Base-by-base conservation (phyloP, 345 rosid species). In the Nasturtium officinale region DNA sequence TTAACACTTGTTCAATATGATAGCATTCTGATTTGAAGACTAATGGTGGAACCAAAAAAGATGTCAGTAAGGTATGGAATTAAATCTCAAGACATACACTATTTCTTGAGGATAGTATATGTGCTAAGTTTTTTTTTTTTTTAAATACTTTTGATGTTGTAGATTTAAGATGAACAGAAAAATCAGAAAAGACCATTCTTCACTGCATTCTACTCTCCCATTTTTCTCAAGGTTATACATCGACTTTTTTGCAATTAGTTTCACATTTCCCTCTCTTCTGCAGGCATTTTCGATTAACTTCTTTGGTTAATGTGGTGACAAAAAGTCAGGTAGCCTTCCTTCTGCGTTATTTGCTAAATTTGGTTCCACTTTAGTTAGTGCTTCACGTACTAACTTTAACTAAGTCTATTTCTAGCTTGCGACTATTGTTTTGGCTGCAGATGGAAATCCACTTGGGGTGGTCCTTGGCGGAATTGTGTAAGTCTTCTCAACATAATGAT, bases 241-340 rank as follows among this genome's bases (percentile, higher is more conserved):
- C n/a, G 40, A 61, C 17, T 15, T 42, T 42, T 35, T 16, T 1
- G 65, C 51, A 26, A 30, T 54, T 35, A 37, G 56, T 58, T 77
- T 74, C 28, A 72, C 37, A 30, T 32, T 74, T 50, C 23, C 0
- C 32, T 30, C 2, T 0, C 9, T 77, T 53, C 9, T 74, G 76
- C 90, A 94, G 96, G 98, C 98, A 32, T 94, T 94, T 84, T 94
- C 97, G 30, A 89, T 94, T 12, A 91, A 90, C 9, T 94, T 94
- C 83, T 91, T 94, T 73, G 98, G 98, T 38, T 97, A 94, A 83
- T 89, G 95, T 95, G 97, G 98, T 62, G 98, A 91, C 83, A 94
- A 87, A 87, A 84, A 94, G 98, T 79, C 98, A 89, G 96, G 98
- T 94, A 75, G 51, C 48, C 38, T 61, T 64, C 45, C 38, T 5